Evolutionary conservation across 2,329 filamentous ascomycete genomes (phyloP).

Genomic region (Plenodomus lindquistii): DNA sequence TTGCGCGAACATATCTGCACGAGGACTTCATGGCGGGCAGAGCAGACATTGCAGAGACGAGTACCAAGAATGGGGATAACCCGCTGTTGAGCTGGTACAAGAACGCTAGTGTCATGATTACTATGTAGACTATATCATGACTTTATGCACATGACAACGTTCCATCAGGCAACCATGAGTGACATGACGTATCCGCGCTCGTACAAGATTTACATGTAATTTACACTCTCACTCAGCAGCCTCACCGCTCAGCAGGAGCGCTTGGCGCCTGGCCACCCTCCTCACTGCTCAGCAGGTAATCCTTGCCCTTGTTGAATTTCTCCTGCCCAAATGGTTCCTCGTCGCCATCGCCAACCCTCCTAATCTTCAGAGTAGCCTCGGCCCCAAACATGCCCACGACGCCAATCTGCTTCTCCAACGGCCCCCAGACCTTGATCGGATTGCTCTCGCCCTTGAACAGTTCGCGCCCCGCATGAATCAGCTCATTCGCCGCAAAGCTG

Average conservation of each 20-base stretch:
- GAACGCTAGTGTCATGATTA: constrained; percentile 92
- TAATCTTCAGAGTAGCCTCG: constrained; percentile 28
- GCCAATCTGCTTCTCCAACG: constrained; percentile 34
- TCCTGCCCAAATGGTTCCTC: constrained; percentile 24
- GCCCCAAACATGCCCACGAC: constrained; percentile 42
- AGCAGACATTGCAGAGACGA: constrained; percentile 88
- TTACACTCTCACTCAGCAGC: not conserved
- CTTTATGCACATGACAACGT: not conserved
- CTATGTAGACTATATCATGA: constrained; percentile 59
- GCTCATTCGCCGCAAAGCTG: constrained; percentile 35
- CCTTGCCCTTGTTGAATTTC: constrained; percentile 2
- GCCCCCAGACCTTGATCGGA: constrained; percentile 33
- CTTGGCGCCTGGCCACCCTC: constrained; percentile 5
- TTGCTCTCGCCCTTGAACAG: constrained; percentile 39
- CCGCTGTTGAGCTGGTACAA: constrained; percentile 90
- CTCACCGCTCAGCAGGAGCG: constrained; percentile 6
- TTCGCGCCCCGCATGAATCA: constrained; percentile 37
- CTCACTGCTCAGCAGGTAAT: not conserved
- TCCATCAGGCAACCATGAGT: constrained; percentile 1
- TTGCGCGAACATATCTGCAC: constrained; percentile 83
- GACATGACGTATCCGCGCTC: not conserved
- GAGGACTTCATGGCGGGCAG: constrained; percentile 89
- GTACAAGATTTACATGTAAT: constrained; percentile 5
- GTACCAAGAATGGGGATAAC: constrained; percentile 89
- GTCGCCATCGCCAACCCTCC: constrained; percentile 28